Percentiles rank a stretch among this genome's conserved stretches.
These are phyloP conservation scores for Delitschia confertaspora DNA, from an alignment of 495 filamentous ascomycete species.

Conservation along the genomic window DNA sequence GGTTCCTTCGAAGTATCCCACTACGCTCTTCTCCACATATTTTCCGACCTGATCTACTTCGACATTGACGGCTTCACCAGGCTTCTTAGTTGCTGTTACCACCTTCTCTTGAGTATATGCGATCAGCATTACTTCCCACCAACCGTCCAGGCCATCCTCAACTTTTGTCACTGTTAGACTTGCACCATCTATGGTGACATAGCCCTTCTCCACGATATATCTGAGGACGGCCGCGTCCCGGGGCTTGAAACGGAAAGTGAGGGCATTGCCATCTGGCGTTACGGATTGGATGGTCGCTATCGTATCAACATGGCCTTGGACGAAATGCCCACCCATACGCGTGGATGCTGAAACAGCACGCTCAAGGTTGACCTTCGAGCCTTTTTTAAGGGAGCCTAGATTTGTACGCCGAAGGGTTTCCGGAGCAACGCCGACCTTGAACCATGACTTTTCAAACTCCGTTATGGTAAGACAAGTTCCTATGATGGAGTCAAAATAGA, in stretches of 20 bases:
- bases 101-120: slow-evolving; percentile 95
- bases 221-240: slow-evolving; percentile 55
- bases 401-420: slow-evolving; percentile 96
- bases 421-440: slow-evolving; percentile 92
- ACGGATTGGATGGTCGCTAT: slow-evolving; percentile 60
- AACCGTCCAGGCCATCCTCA: slow-evolving; percentile 50
- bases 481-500: slow-evolving; percentile 24
- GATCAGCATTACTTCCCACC: slow-evolving; percentile 98
- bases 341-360: slow-evolving; percentile 79
- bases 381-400: slow-evolving; percentile 57
- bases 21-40: slow-evolving; percentile 93
- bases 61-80: slow-evolving; percentile 85
- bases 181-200: slow-evolving; percentile 90
- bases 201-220: slow-evolving; percentile 95
- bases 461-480: slow-evolving; percentile 88
- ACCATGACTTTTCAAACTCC: slow-evolving; percentile 54
- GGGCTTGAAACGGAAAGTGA: slow-evolving; percentile 76
- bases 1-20: slow-evolving; percentile 52
- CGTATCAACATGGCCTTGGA: slow-evolving; percentile 93
- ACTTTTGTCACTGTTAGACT: slow-evolving; percentile 88
- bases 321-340: slow-evolving; percentile 81
- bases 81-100: slow-evolving; percentile 68
- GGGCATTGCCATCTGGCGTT: slow-evolving; percentile 73
- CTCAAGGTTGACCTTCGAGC: slow-evolving; percentile 76
- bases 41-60: slow-evolving; percentile 99